These are phyloP conservation scores for Oryza officinalis DNA, from an alignment of 176 grass and related monocot species.

Conservation along the genomic window DNA sequence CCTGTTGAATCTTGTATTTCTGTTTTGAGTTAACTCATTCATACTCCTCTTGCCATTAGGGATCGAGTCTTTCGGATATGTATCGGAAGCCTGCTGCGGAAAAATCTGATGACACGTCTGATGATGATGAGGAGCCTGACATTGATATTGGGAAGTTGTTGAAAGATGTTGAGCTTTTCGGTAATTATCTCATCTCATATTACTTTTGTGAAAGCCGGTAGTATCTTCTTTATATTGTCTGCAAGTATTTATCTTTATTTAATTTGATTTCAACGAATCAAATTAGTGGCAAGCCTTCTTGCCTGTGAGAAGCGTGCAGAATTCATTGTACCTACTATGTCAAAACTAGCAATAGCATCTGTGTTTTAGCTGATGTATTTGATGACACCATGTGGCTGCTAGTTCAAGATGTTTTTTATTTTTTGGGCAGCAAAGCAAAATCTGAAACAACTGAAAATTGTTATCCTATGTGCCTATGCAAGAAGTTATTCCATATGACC, in stretches of 20 bases:
- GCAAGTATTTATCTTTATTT: not conserved
- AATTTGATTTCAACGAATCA: not conserved
- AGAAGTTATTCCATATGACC: not conserved
- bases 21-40: not conserved
- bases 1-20: not conserved
- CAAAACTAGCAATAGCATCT: not conserved
- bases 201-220: not conserved
- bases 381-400: not conserved
- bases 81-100: slow-evolving; percentile 51
- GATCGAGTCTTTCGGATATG: slow-evolving; percentile 77
- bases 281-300: not conserved
- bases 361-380: not conserved
- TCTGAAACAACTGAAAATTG: not conserved
- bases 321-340: not conserved
- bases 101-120: slow-evolving; percentile 45
- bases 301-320: not conserved
- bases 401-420: not conserved
- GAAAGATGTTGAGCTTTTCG: slow-evolving; percentile 82
- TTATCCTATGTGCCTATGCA: not conserved
- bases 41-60: slow-evolving; percentile 29
- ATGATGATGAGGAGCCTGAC: slow-evolving; percentile 73
- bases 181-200: slow-evolving; percentile 43
- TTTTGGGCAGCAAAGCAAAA: not conserved
- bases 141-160: slow-evolving; percentile 79
- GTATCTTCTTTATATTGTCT: slow-evolving; percentile 19